Evolutionary conservation across 148 eudicot species (phyloP).

Genomic region (Chenopodium formosanum): DNA sequence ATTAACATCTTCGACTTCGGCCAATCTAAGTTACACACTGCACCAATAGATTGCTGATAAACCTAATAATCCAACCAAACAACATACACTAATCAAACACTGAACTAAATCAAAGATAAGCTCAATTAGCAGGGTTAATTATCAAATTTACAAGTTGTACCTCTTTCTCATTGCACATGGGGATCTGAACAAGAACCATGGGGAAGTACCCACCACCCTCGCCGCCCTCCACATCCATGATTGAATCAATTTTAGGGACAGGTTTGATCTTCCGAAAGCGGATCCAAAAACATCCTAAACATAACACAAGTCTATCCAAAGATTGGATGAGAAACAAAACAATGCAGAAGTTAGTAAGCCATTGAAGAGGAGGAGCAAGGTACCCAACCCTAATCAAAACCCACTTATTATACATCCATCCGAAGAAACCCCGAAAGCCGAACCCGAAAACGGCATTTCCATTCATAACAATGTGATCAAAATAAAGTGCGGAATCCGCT

Average conservation of each 20-base stretch:
- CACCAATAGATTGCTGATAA: constrained; percentile 91
- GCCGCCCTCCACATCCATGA: constrained; percentile 65
- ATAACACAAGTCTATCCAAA: constrained; percentile 71
- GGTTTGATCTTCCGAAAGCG: constrained; percentile 70
- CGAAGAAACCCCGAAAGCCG: constrained; percentile 39
- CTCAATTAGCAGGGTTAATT: too few relatives aligned
- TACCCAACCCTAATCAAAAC: constrained; percentile 66
- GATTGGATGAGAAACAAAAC: constrained; percentile 75
- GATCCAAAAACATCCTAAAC: constrained; percentile 87
- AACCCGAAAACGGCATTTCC: constrained; percentile 22
- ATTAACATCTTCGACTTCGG: constrained; percentile 73
- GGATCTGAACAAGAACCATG: constrained; percentile 98
- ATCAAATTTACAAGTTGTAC: constrained; percentile 30
- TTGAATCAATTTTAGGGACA: constrained; percentile 25
- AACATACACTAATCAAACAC: not conserved
- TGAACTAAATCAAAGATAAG: not conserved
- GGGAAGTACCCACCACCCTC: constrained; percentile 69
- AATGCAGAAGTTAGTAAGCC: constrained; percentile 67
- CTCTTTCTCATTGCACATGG: constrained; percentile 98
- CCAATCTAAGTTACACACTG: constrained; percentile 94
- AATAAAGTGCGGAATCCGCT: constrained; percentile 39
- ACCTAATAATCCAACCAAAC: constrained; percentile 51
- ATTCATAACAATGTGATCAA: constrained; percentile 32
- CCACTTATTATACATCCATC: constrained; percentile 60
- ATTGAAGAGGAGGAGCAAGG: constrained; percentile 77